Evolutionary conservation across 2,329 filamentous ascomycete species (phyloP).

Genomic region (Talaromyces funiculosus): DNA sequence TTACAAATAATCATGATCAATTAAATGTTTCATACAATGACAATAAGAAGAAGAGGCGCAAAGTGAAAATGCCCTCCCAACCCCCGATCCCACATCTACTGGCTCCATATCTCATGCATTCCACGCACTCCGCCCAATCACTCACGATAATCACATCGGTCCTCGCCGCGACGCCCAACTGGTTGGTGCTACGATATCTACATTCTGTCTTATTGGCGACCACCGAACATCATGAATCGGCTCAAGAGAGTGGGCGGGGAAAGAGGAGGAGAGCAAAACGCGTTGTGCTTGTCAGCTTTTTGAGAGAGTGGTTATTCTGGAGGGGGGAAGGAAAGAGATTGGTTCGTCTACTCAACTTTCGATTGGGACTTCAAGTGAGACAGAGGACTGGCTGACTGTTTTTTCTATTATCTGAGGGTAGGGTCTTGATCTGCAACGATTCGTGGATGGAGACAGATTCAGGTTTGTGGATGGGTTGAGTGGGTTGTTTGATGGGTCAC

Average conservation of each 20-base stretch:
- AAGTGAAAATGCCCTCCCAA: conserved; percentile 30
- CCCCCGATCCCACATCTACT: conserved; percentile 35
- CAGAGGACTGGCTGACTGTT: background rate
- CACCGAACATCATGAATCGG: background rate
- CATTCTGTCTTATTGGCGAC: conserved; percentile 39
- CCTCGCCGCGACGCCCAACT: conserved; percentile 48
- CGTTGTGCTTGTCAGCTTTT: conserved; percentile 75
- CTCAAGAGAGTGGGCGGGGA: background rate
- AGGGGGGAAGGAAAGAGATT: conserved; percentile 62
- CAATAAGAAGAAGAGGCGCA: background rate
- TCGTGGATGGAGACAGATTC: conserved; percentile 56
- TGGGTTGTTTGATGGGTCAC: conserved; percentile 44
- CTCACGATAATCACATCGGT: conserved; percentile 42
- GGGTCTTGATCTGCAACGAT: conserved; percentile 65
- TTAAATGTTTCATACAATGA: background rate
- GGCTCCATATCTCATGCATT: conserved; percentile 5
- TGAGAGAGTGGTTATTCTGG: conserved; percentile 76
- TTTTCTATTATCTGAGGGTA: conserved; percentile 24
- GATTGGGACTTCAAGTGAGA: background rate
- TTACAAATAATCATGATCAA: too few species aligned
- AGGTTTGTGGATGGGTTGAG: conserved; percentile 70
- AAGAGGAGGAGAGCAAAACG: conserved; percentile 20
- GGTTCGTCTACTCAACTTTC: conserved; percentile 41
- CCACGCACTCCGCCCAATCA: conserved; percentile 25
- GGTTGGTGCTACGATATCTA: conserved; percentile 51